phyloP scores from a whole-genome alignment of 495 filamentous ascomycete genomes.

The Tricharina praecox region DNA sequence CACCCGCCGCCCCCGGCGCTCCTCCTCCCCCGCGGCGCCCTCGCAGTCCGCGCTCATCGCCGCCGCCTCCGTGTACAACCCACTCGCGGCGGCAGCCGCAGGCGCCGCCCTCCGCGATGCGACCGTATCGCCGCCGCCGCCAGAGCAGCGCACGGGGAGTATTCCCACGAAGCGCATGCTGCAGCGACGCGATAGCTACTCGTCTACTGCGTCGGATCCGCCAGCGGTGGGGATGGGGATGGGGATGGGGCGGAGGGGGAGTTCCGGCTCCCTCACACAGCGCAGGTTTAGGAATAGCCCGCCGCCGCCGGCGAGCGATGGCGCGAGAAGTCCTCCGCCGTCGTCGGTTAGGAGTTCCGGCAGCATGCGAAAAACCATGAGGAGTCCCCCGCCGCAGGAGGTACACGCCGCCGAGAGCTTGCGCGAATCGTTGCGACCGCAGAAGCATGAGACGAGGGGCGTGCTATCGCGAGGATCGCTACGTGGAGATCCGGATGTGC shows the following conservation, averaged over 20 bases:
- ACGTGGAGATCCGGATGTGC: background rate
- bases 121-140: conserved; percentile 6
- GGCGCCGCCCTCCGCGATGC: conserved; percentile 23
- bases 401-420: too few species aligned
- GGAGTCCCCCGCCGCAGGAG: too few species aligned
- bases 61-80: conserved; percentile 11
- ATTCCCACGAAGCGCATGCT: conserved; percentile 25
- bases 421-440: conserved; percentile 1
- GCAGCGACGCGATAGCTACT: conserved; percentile 18
- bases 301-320: too few species aligned
- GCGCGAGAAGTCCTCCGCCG: too few species aligned
- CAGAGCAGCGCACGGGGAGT: conserved; percentile 8
- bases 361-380: too few species aligned
- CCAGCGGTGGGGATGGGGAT: background rate
- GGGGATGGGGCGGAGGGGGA: too few species aligned
- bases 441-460: background rate
- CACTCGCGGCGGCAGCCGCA: conserved; percentile 19
- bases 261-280: too few species aligned
- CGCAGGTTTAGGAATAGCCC: too few species aligned
- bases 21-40: conserved; percentile 5
- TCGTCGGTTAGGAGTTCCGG: too few species aligned
- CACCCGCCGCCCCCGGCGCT: conserved; percentile 2
- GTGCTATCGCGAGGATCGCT: conserved; percentile 3
- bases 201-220: conserved; percentile 1
- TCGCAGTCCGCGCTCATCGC: conserved; percentile 16